Evolutionary conservation across 75 land plant species (phyloP), one percentile per base, ranked within the genome.

Genomic region (Chamaecyparis obtusa): DNA sequence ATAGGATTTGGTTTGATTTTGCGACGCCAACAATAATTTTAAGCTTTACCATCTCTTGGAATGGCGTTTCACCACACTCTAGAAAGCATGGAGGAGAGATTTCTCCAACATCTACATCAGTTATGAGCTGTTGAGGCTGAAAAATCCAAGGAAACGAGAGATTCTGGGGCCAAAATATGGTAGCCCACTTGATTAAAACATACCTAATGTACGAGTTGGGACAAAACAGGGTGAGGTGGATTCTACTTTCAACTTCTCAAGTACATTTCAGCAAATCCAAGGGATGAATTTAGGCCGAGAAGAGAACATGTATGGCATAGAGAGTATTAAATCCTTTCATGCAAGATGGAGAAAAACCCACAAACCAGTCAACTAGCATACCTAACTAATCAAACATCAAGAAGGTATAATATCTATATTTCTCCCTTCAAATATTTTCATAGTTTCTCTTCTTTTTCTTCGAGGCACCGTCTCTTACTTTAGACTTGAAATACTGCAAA

Each of bases 151-250:
- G 81, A 78, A 41, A 78, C 21, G 69, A 64, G 81, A 78, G 81
- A 78, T 78, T 78, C 81, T 41, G 44, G 81, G n/a, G 81, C 81
- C 81, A 64, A 41, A 39, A 39, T 78, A 46, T 78, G 81, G 43
- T 78, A 78, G 46, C 81, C 39, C 43, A 78, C 81, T 78, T 41
- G 43, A 78, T 78, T 21, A 78, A 41, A 19, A 78, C 9, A 46
- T 21, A 27, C 81, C 81, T 78, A 78, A 41, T 21, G 11, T 39
- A 78, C n/a, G 46, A 24, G 17, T 8, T 39, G 44, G 81, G 44
- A 39, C 44, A 78, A 78, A 41, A 39, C 44, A 19, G 81, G 81
- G 44, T 43, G 39, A 37, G 81, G 46, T 39, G 81, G 44, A 78
- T 19, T 78, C 44, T 41, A 75, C 36, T 75, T 33, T 35, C 37